Percentiles rank a stretch among this genome's conserved stretches.
These are phyloP conservation scores for Heterobasidion annosum DNA, from an alignment of 1,284 basidiomycete genomes.

Conservation along the genomic window DNA sequence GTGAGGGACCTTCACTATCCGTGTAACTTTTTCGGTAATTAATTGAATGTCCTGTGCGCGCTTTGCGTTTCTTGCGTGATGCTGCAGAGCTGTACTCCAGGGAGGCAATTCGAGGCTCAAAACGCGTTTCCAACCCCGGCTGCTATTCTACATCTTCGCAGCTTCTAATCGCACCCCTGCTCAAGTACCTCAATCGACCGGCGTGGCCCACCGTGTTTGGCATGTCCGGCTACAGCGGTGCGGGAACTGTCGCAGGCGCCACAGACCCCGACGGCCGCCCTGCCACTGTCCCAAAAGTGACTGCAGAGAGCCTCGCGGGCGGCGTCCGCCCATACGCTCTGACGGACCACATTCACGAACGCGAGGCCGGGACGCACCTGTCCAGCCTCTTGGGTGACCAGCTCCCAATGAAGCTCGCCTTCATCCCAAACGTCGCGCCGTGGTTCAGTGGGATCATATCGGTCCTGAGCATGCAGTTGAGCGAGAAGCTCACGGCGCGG, in stretches of 20 bases:
- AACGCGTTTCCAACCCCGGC: conserved; percentile 92
- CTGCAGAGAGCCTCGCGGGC: conserved; percentile 66
- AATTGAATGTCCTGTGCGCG: conserved; percentile 19
- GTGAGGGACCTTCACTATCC: conserved; percentile 55
- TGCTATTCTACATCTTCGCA: conserved; percentile 96
- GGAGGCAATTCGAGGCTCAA: conserved; percentile 55
- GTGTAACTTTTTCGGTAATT: conserved; percentile 21
- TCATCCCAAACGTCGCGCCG: conserved; percentile 82
- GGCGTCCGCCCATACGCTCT: conserved; percentile 82
- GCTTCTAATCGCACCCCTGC: conserved; percentile 84
- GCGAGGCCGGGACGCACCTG: conserved; percentile 84
- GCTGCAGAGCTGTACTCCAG: conserved; percentile 84
- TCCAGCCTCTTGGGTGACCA: conserved; percentile 41
- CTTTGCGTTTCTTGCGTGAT: conserved; percentile 1
- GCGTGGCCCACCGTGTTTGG: conserved; percentile 88
- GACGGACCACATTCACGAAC: conserved; percentile 98
- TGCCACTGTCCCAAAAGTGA: conserved; percentile 77
- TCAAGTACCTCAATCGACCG: conserved; percentile 58
- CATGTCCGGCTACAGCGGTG: conserved; percentile 91
- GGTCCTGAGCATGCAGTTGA: conserved; percentile 77
- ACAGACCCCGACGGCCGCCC: conserved; percentile 61
- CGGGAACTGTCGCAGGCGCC: conserved; percentile 75
- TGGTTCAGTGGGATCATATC: conserved; percentile 98
- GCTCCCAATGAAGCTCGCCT: conserved; percentile 60
- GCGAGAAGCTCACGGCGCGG: conserved; percentile 51